Evolutionary conservation across 768 basidiomycete genomes (phyloP), one percentile per base, ranked within the genome.

Genomic region (Rhodotorula sphaerocarpa): DNA sequence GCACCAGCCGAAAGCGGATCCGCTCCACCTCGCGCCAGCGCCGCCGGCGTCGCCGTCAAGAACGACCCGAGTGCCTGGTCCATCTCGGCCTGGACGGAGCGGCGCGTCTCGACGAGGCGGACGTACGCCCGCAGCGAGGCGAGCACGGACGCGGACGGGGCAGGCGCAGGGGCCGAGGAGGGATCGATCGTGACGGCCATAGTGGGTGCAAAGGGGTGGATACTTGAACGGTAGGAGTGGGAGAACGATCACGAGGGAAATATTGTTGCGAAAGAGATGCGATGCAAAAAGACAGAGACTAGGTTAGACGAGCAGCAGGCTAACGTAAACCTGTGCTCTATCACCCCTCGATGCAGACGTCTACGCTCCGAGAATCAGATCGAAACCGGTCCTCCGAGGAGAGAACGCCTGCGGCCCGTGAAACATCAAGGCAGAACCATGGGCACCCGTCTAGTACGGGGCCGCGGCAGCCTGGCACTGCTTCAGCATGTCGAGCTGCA

Each of bases 401-500:
- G n/a, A n/a, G n/a, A n/a, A n/a, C n/a, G n/a, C n/a, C n/a, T n/a
- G n/a, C n/a, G 36, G 36, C 36, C 36, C 36, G 9, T 39, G 36
- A 39, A 10, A 16, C 9, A 10, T 9, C 36, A 39, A 16, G 36
- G 16, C 10, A 39, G 36, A 39, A 39, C 10, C 36, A 39, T 9
- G 10, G 36, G 10, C 16, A 23, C 23, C 3, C 25, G 36, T 36
- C 25, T 61, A 72, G 70, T 72, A 72, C 9, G 60, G 70, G 10
- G 65, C 63, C 25, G 72, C 70, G 45, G 70, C 70, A 39, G 63
- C 42, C 64, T 71, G 70, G 66, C 72, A 72, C 55, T 86, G 86
- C 77, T 90, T 90, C 53, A 90, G 81, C 70, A 59, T 51, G 54
- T 66, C 65, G 53, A 62, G 59, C 43, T 44, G 43, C 21, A 30